A percentile compares a stretch with the other conserved stretches of the same genome.
Evolutionary conservation across 1,284 basidiomycete genomes (phyloP).

Genomic region (Ustilago loliicola): DNA sequence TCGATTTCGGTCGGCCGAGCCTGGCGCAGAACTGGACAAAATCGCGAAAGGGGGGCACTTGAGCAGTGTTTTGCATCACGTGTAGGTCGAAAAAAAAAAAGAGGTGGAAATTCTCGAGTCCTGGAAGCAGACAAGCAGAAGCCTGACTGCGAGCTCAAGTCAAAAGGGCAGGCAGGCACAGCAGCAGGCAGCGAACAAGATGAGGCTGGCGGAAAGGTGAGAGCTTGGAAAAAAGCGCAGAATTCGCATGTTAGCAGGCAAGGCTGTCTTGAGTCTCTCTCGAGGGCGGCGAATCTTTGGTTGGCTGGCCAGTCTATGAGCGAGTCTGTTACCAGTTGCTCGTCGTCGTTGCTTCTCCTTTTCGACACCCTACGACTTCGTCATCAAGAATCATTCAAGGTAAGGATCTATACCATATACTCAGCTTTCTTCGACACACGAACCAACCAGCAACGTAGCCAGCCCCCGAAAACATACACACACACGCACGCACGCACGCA

Average conservation of each 20-base stretch:
- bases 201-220: too few species aligned
- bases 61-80: too few species aligned
- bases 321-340: slow-evolving; percentile 15
- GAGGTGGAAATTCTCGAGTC: too few species aligned
- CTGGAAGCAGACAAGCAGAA: too few species aligned
- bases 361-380: slow-evolving; percentile 45
- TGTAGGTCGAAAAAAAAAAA: too few species aligned
- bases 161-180: too few species aligned
- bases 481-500: neutral
- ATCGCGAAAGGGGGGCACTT: too few species aligned
- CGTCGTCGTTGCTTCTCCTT: slow-evolving; percentile 34
- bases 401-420: slow-evolving; percentile 29
- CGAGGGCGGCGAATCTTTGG: neutral
- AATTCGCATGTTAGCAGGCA: neutral
- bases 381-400: slow-evolving; percentile 58
- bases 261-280: neutral
- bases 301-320: neutral
- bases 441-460: slow-evolving; percentile 29
- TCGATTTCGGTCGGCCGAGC: neutral
- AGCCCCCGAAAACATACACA: neutral
- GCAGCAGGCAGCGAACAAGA: too few species aligned
- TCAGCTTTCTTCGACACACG: slow-evolving; percentile 1
- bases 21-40: too few species aligned
- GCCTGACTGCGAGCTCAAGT: too few species aligned
- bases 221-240: too few species aligned